Evolutionary conservation across 495 filamentous ascomycete species (phyloP).

Genomic region (Talaromyces thailandensis): DNA sequence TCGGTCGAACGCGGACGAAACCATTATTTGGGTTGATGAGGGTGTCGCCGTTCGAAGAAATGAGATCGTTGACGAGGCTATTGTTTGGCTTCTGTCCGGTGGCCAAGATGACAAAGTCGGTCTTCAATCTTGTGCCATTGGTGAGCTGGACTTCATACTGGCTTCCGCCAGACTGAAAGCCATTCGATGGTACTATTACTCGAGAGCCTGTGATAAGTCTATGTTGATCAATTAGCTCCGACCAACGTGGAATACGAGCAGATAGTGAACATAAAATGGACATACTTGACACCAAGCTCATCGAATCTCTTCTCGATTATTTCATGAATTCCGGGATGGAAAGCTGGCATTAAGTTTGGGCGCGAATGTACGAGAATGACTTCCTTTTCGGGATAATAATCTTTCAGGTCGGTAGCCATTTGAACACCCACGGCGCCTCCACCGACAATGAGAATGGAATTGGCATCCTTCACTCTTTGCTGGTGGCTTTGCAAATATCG

Average conservation of each 20-base stretch:
- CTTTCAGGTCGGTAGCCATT: slow-evolving; percentile 52
- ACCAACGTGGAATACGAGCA: neutral
- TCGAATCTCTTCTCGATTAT: slow-evolving; percentile 33
- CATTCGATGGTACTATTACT: slow-evolving; percentile 18
- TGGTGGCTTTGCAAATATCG: slow-evolving; percentile 32
- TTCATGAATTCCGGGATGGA: slow-evolving; percentile 40
- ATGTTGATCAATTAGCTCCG: neutral
- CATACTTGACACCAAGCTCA: slow-evolving; percentile 25
- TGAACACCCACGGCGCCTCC: slow-evolving; percentile 55
- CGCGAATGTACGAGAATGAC: slow-evolving; percentile 51
- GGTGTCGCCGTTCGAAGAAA: slow-evolving; percentile 19
- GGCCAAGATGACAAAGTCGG: slow-evolving; percentile 39
- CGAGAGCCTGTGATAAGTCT: slow-evolving; percentile 28
- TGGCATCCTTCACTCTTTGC: slow-evolving; percentile 20
- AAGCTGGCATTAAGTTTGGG: slow-evolving; percentile 39
- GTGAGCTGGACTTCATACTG: slow-evolving; percentile 24
- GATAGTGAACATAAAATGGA: neutral
- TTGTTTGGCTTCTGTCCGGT: slow-evolving; percentile 53
- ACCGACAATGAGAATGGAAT: slow-evolving; percentile 46
- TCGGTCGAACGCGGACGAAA: slow-evolving; percentile 43
- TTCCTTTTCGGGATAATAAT: slow-evolving; percentile 46
- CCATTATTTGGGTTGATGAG: slow-evolving; percentile 40
- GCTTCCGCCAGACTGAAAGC: slow-evolving; percentile 22
- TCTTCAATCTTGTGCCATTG: slow-evolving; percentile 23
- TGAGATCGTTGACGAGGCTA: slow-evolving; percentile 29